Base-by-base conservation (phyloP, 257 asterid genomes). In the Agastache rugosa region DNA sequence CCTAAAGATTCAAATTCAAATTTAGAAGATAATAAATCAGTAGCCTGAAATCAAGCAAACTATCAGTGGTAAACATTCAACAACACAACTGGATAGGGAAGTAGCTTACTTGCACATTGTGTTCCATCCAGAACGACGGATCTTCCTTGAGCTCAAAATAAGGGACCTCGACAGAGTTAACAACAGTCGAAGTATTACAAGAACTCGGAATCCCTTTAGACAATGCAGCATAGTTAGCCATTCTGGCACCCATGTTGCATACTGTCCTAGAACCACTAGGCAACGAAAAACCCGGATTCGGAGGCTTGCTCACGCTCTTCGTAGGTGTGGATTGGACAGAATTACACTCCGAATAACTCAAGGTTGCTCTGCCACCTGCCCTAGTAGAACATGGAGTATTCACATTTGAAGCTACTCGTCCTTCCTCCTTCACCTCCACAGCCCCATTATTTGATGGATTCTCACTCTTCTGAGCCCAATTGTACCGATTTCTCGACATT, bases 71-170 rank as follows among this genome's bases (percentile, higher is more conserved):
- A 11, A 82, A 45, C 35, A 15, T 17, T 63, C 25, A 37, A 53
- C 14, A 66, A 55, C 37, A 42, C 22, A 56, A 62, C 50, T 61
- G 23, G 20, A 25, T 31, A 23, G 31, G 42, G 69, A 51, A 61
- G 58, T 37, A 71, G 68, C 92, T 74, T 80, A 92, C 99, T 78
- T 95, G 99, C 73, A 95, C 99, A 77, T 87, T 95, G 83, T 95
- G 98, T 70, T 95, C 98, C 93, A 89, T 81, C 99, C 99, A 95
- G 75, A 92, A 95, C 4, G 97, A 90, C 9, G 96, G 86, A 66
- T 95, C 96, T 81, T 90, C 98, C 81, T 86, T 90, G 60, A 92
- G 96, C 58, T 85, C 97, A 81, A 90, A 95, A 83, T 84, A 82
- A 17, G 99, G 99, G 67, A 90, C 97, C 80, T 89, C 93, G 54